Evolutionary conservation across 805 yeast genomes (phyloP).

Genomic region (Yarrowia sp.): DNA sequence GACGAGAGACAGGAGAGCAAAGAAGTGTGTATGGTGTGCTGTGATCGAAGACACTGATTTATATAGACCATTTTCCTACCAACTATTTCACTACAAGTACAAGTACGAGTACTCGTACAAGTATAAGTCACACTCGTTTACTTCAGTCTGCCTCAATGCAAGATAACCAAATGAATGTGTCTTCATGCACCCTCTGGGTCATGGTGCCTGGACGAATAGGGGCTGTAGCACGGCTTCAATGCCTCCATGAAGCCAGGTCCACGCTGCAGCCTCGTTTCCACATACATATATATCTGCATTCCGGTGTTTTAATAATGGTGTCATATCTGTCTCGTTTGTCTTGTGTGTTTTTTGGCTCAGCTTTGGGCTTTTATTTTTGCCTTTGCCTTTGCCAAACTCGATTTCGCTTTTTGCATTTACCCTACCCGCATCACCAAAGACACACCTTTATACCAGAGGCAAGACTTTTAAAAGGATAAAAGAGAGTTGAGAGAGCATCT

Average conservation of each 20-base stretch:
- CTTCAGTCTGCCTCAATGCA: background rate
- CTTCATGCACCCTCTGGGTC: background rate
- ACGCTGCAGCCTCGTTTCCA: no score
- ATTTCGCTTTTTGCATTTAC: background rate
- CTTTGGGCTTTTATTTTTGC: background rate
- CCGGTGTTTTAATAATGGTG: background rate
- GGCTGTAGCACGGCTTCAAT: background rate
- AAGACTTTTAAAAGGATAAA: background rate
- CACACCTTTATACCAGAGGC: background rate
- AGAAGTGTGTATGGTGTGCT: no score
- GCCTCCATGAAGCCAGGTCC: no score
- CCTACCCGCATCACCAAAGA: slow-evolving; percentile 18
- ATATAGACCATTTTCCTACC: no score
- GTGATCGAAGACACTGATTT: no score
- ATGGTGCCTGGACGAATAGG: background rate
- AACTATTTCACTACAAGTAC: no score
- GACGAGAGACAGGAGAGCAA: background rate
- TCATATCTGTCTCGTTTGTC: no score
- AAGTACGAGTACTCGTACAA: no score
- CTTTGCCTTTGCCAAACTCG: background rate
- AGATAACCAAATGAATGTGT: slow-evolving; percentile 3
- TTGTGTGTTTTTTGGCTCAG: no score
- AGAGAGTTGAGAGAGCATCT: slow-evolving; percentile 1
- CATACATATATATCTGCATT: background rate
- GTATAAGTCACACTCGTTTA: no score